Evolutionary conservation across 2,329 filamentous ascomycete species (phyloP), one percentile per base, ranked within the genome.

Genomic region (Fusarium devonianum): DNA sequence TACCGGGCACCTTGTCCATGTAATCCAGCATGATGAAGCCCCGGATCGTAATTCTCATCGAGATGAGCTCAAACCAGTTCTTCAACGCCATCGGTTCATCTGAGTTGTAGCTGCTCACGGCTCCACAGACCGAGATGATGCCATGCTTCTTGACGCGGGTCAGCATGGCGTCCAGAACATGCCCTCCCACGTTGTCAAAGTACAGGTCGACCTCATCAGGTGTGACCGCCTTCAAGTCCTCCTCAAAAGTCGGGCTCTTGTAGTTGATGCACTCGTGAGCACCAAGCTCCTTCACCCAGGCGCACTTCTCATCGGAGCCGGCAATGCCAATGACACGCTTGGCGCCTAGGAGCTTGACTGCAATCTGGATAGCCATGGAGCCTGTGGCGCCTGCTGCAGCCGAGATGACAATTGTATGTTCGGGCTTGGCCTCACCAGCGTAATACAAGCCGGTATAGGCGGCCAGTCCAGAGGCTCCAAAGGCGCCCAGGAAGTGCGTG

Each of bases 21-120:
- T 65, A 66, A 30, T 67, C 65, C 14, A 67, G 49, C 65, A 67
- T 65, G 12, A 67, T 66, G 36, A 67, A 67, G 2, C 65, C 65
- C 2, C 49, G 49, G 42, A 67, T 58, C 12, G 39, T 62, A 5
- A 67, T 63, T 5, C 65, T 44, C 49, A 52, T 57, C 2, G 65
- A 67, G 2, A 67, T 60, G 9, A 67, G 36, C 53, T 67, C 65
- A 23, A 67, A 67, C 65, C 65, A 67, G 46, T 67, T 67, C 35
- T 48, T 43, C 5, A 67, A 56, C 11, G 45, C 54, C 65, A 67
- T 67, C 2, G 63, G 60, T 49, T 67, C 61, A 16, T 57, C 57
- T 13, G 63, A 60, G 54, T 67, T 67, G 17, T 67, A 67, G 10
- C 50, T 44, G 19, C 60, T 61, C 11, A 67, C 63, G 3, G 64